Evolutionary conservation across 257 asterid species (phyloP), one percentile per base, ranked within the genome.

Genomic region (Datura wrightii): DNA sequence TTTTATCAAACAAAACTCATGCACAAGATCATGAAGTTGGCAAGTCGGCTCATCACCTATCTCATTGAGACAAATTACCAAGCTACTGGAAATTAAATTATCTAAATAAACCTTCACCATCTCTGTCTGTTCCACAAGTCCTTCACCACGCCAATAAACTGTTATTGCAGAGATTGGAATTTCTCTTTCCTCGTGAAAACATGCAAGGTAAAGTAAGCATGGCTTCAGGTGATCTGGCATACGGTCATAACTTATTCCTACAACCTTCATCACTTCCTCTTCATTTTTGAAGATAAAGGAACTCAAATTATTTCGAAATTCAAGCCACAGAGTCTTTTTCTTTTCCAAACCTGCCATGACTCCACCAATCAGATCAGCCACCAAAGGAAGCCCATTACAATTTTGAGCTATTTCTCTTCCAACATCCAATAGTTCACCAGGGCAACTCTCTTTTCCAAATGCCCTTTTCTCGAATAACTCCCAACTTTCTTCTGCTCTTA

Each of bases 181-280:
- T 82, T 50, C 42, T 9, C 1, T 19, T 34, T 58, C 59, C 70
- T 83, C 79, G 2, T 16, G 59, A 80, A 24, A 85, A 3, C 82
- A 74, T 67, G 82, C 85, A 48, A 88, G 52, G 48, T 89, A 60
- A 55, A 89, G 86, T 4, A 89, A 88, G 46, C 90, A 88, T 2
- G 84, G 84, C 83, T 83, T 88, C 37, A 88, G 31, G 41, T 52
- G 85, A 13, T 39, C 19, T 4, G 87, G 87, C 5, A 89, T 74
- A 58, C 85, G 80, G 54, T 83, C 58, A 82, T 86, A 86, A 79
- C 90, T 87, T 34, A 87, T 78, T 44, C 80, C 84, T 81, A 87
- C 11, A 41, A 86, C 78, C 41, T 48, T 60, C 84, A 78, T 11
- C 48, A 84, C 79, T 66, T 79, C 52, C 52, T 37, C 80, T 41